phyloP scores from a whole-genome alignment of 2,329 filamentous ascomycete species.

The Capronia epimyces region DNA sequence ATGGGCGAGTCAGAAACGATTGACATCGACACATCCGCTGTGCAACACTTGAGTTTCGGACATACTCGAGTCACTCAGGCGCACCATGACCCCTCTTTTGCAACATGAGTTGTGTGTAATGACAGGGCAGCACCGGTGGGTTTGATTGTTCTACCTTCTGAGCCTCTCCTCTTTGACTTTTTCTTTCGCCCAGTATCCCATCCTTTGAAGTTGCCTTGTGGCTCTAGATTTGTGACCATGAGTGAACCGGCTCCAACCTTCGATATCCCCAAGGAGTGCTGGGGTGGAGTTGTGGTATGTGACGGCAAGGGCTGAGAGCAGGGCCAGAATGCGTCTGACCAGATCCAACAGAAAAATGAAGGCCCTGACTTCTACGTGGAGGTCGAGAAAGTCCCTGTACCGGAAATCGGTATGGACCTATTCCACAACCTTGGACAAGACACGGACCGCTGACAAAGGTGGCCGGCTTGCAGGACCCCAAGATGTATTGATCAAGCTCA shows the following conservation, averaged over 20 bases:
- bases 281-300: constrained; percentile 25
- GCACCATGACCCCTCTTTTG: too few relatives aligned
- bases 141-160: not conserved
- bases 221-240: not conserved
- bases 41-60: too few relatives aligned
- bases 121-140: not conserved
- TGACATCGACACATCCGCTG: not conserved
- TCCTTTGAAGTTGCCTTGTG: not conserved
- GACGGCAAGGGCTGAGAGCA: not conserved
- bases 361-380: constrained; percentile 28
- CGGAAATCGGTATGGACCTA: constrained; percentile 25
- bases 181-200: too few relatives aligned
- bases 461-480: constrained; percentile 41
- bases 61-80: too few relatives aligned
- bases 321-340: not conserved
- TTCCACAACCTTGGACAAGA: not conserved
- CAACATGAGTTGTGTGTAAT: too few relatives aligned
- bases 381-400: constrained; percentile 28
- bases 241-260: constrained; percentile 24
- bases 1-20: not conserved
- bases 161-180: too few relatives aligned
- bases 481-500: constrained; percentile 54
- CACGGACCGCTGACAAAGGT: not conserved
- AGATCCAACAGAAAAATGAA: constrained; percentile 22
- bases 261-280: constrained; percentile 29